phyloP scores from a whole-genome alignment of 768 basidiomycete genomes.

The Lentinula sp. region DNA sequence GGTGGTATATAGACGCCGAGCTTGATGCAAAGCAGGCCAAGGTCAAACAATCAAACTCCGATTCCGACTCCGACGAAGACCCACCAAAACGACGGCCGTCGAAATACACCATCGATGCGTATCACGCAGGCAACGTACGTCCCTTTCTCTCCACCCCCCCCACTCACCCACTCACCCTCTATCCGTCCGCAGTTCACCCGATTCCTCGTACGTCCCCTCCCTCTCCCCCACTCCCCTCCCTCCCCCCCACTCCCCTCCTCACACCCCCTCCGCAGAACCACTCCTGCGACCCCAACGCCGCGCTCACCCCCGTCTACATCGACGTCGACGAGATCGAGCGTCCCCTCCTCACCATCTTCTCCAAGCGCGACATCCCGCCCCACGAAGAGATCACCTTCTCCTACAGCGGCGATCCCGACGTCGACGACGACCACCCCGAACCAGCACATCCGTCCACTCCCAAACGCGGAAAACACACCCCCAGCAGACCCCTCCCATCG shows the following conservation, averaged over 20 bases:
- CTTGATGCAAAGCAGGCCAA: background rate
- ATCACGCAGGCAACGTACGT: slow-evolving; percentile 80
- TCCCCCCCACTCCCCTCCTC: background rate
- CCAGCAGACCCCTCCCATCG: background rate
- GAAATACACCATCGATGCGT: slow-evolving; percentile 75
- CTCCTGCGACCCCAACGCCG: slow-evolving; percentile 84
- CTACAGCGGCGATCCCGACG: slow-evolving; percentile 51
- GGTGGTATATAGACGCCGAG: slow-evolving; percentile 46
- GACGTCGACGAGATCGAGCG: slow-evolving; percentile 70
- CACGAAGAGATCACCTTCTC: slow-evolving; percentile 75
- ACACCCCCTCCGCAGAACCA: slow-evolving; percentile 57
- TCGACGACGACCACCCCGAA: slow-evolving; percentile 14
- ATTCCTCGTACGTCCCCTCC: slow-evolving; percentile 55
- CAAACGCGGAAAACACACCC: background rate
- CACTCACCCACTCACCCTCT: too few species aligned
- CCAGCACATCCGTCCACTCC: background rate
- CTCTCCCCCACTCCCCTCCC: background rate
- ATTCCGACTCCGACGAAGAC: slow-evolving; percentile 6
- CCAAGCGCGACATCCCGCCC: slow-evolving; percentile 53
- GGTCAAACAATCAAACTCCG: background rate
- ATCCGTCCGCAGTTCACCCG: too few species aligned
- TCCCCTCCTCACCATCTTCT: slow-evolving; percentile 65
- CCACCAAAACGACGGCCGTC: slow-evolving; percentile 9
- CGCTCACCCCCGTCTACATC: slow-evolving; percentile 67
- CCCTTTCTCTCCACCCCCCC: background rate